phyloP scores from a whole-genome alignment of 495 filamentous ascomycete species.

The Penicillium cataractarum region DNA sequence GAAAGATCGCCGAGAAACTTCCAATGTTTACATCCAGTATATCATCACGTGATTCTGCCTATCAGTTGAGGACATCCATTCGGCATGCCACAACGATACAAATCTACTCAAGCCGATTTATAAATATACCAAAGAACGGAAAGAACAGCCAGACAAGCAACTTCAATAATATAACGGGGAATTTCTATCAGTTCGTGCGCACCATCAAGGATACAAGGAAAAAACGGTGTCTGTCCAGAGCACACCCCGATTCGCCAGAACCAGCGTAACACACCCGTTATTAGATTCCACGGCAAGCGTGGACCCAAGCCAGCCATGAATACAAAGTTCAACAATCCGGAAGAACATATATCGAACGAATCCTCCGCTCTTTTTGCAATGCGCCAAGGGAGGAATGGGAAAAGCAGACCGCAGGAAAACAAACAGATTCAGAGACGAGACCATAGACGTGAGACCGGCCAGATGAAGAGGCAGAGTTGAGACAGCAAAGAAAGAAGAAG shows the following conservation, averaged over 20 bases:
- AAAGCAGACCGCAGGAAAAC: slow-evolving; percentile 36
- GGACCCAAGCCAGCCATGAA: slow-evolving; percentile 38
- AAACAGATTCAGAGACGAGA: slow-evolving; percentile 28
- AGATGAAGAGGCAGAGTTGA: slow-evolving; percentile 20
- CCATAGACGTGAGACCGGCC: slow-evolving; percentile 25
- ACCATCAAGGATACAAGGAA: slow-evolving; percentile 26
- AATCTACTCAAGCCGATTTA: background rate
- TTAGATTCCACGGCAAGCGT: slow-evolving; percentile 39
- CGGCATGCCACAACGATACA: background rate
- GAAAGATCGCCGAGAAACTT: background rate
- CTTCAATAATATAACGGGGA: slow-evolving; percentile 22
- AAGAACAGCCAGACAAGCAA: slow-evolving; percentile 2
- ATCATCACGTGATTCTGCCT: background rate
- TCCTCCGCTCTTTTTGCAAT: slow-evolving; percentile 43
- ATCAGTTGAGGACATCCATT: background rate
- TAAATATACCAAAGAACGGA: background rate
- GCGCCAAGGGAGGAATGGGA: slow-evolving; percentile 32
- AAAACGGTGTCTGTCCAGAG: slow-evolving; percentile 28
- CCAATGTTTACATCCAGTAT: background rate
- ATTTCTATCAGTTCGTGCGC: slow-evolving; percentile 32
- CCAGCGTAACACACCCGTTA: slow-evolving; percentile 28
- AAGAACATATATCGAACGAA: slow-evolving; percentile 38
- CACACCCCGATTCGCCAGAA: slow-evolving; percentile 8
- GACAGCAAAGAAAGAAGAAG: slow-evolving; percentile 21
- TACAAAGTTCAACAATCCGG: slow-evolving; percentile 26